Evolutionary conservation across 768 basidiomycete genomes (phyloP).

Genomic region (Chalciporus chontae): DNA sequence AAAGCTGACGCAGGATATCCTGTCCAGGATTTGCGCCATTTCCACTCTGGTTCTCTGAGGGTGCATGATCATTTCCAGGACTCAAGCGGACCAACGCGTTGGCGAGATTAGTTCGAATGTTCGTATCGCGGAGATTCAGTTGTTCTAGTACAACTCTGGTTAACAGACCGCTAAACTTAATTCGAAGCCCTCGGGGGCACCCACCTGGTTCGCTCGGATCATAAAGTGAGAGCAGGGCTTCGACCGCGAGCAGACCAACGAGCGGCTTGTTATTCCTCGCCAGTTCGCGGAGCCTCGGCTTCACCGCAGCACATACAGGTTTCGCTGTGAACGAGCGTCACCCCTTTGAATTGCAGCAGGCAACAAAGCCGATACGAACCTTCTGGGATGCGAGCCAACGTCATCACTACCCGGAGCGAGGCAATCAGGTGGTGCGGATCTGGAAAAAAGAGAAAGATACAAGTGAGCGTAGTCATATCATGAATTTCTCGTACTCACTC

Average conservation of each 20-base stretch:
- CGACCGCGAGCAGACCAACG: constrained; percentile 20
- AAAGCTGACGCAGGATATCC: constrained; percentile 7
- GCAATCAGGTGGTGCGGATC: constrained; percentile 11
- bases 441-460: background rate
- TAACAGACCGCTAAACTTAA: background rate
- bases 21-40: background rate
- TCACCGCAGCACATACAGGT: constrained; percentile 4
- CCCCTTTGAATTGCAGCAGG: too few species aligned
- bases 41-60: background rate
- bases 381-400: constrained; percentile 15
- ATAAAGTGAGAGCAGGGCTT: constrained; percentile 15
- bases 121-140: constrained; percentile 5
- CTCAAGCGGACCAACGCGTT: constrained; percentile 9
- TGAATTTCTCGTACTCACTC: constrained; percentile 1
- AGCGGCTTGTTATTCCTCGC: constrained; percentile 5
- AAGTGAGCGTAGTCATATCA: background rate
- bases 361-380: background rate
- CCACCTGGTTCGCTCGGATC: constrained; percentile 2
- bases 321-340: background rate
- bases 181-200: background rate
- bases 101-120: constrained; percentile 18
- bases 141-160: constrained; percentile 1
- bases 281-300: constrained; percentile 13
- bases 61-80: background rate
- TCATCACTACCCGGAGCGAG: constrained; percentile 16